phyloP scores from a whole-genome alignment of 768 basidiomycete species.

The Leccinum rimulosum region DNA sequence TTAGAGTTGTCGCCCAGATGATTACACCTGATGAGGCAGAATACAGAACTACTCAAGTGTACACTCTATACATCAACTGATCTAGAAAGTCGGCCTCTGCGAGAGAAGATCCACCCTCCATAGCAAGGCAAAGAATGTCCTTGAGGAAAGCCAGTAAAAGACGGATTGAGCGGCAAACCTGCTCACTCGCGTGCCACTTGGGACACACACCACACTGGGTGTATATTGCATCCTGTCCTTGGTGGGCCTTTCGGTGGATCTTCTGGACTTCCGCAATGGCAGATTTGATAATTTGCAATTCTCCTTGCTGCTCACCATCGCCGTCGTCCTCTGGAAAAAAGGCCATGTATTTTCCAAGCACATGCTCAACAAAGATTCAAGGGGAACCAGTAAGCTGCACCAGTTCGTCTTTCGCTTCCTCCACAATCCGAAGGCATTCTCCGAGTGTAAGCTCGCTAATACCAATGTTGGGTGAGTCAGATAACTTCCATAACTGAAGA shows the following conservation, averaged over 20 bases:
- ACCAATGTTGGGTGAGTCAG: not conserved
- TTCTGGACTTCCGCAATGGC: not conserved
- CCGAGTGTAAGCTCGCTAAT: not conserved
- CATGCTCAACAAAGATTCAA: not conserved
- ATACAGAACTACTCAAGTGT: no score
- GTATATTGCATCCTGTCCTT: not conserved
- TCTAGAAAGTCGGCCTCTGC: not conserved
- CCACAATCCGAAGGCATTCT: not conserved
- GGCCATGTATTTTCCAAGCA: not conserved
- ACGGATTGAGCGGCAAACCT: not conserved
- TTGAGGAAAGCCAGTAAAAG: not conserved
- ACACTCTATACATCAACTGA: no score
- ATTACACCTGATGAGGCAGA: no score
- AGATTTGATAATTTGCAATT: not conserved
- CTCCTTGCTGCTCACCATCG: not conserved
- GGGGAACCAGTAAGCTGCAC: not conserved
- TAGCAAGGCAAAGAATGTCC: not conserved
- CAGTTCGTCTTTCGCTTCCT: not conserved
- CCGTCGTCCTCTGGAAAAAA: not conserved
- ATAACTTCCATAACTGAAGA: no score
- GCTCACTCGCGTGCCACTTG: not conserved
- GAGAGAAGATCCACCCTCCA: not conserved
- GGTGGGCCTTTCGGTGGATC: not conserved
- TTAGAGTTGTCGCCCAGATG: no score
- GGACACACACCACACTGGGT: not conserved